Percentiles rank a stretch among this genome's conserved stretches.
phyloP scores from a whole-genome alignment of 2,329 filamentous ascomycete species.

The Penicillium sp. region DNA sequence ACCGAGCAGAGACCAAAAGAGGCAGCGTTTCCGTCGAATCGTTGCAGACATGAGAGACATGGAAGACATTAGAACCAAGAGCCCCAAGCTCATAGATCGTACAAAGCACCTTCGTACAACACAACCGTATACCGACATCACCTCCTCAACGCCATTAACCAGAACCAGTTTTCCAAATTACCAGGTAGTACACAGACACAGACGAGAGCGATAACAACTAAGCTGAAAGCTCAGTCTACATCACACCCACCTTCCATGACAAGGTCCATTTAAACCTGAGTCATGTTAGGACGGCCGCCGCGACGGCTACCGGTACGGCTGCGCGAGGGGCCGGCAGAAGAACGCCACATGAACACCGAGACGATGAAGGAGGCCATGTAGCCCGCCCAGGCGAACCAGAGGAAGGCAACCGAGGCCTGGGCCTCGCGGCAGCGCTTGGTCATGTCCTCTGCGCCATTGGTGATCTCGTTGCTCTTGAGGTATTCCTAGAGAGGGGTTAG shows the following conservation, averaged over 20 bases:
- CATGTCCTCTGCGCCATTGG: constrained; percentile 39
- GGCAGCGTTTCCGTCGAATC: background rate
- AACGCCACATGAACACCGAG: constrained; percentile 38
- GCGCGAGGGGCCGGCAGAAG: constrained; percentile 34
- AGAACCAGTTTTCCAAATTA: constrained; percentile 1
- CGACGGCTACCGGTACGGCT: constrained; percentile 32
- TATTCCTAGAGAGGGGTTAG: constrained; percentile 33
- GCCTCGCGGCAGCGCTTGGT: constrained; percentile 50
- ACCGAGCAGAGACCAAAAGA: background rate
- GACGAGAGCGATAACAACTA: background rate
- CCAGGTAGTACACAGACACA: background rate
- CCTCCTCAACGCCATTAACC: background rate
- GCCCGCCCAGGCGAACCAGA: constrained; percentile 50
- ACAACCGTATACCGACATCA: background rate
- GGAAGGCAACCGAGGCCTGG: constrained; percentile 50
- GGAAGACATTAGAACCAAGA: background rate
- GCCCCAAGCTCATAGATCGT: background rate
- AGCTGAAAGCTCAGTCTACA: background rate
- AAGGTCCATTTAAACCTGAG: constrained; percentile 40
- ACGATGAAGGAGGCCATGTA: constrained; percentile 44
- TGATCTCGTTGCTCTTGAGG: constrained; percentile 44
- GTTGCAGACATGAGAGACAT: background rate
- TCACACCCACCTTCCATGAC: background rate
- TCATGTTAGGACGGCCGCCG: constrained; percentile 40
- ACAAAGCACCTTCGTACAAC: background rate